Evolutionary conservation across 768 basidiomycete species (phyloP).

Genomic region (Clavaria fumosa): DNA sequence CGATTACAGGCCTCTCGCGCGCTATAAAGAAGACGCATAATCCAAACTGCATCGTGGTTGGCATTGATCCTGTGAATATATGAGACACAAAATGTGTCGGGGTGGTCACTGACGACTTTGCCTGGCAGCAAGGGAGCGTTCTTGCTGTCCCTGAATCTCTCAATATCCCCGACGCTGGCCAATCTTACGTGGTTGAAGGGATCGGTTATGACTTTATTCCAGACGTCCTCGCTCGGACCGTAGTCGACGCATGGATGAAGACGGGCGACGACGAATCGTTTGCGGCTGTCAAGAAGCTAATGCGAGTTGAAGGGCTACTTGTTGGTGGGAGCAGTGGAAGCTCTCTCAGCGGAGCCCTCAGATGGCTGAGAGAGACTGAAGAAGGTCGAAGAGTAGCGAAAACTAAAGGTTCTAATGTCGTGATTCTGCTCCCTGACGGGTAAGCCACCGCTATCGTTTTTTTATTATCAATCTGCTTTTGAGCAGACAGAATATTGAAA

Average conservation of each 20-base stretch:
- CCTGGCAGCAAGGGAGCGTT: constrained; percentile 66
- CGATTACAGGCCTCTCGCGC: constrained; percentile 74
- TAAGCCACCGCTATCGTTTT: constrained; percentile 22
- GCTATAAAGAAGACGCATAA: constrained; percentile 73
- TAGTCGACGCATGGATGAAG: constrained; percentile 78
- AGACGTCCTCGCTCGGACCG: constrained; percentile 57
- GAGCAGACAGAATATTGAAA: constrained; percentile 3
- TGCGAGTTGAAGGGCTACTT: constrained; percentile 75
- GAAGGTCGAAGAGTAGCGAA: constrained; percentile 49
- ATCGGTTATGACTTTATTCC: constrained; percentile 95
- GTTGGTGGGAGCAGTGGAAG: constrained; percentile 92
- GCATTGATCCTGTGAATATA: constrained; percentile 78
- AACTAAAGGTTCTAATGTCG: constrained; percentile 69
- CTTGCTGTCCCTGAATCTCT: constrained; percentile 58
- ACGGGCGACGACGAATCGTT: constrained; percentile 72
- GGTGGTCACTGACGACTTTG: no score
- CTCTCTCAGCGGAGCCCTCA: constrained; percentile 58
- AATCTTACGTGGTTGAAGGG: constrained; percentile 76
- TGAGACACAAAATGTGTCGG: no score
- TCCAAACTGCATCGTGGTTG: constrained; percentile 58
- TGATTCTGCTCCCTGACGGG: constrained; percentile 85
- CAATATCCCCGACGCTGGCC: constrained; percentile 36
- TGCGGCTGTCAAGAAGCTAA: constrained; percentile 53
- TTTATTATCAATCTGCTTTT: constrained; percentile 6
- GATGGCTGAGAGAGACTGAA: constrained; percentile 53